Evolutionary conservation across 768 basidiomycete species (phyloP).

Genomic region (Sarcodon aspratus): DNA sequence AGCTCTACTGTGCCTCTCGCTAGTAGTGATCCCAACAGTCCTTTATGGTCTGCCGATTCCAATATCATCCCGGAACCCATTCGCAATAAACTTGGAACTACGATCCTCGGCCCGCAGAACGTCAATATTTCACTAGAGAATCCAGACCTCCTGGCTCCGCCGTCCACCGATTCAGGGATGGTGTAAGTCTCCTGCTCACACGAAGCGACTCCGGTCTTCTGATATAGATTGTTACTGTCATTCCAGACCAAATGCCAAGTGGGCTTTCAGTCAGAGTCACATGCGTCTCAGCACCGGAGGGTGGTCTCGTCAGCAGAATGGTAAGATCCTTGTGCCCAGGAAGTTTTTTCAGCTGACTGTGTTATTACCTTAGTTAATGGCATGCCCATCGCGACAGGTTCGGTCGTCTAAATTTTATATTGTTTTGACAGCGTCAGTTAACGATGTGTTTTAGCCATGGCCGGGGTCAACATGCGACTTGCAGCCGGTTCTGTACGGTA

Average conservation of each 20-base stretch:
- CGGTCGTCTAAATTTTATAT: too few species aligned
- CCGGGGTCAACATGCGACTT: constrained; percentile 22
- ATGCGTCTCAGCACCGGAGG: constrained; percentile 48
- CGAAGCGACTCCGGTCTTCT: background rate
- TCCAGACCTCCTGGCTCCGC: constrained; percentile 32
- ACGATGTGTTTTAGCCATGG: constrained; percentile 8
- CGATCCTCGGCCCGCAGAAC: constrained; percentile 31
- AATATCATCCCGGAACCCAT: constrained; percentile 20
- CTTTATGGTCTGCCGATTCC: constrained; percentile 19
- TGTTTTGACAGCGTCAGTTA: background rate
- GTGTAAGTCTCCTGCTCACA: constrained; percentile 19
- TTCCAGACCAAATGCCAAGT: constrained; percentile 37
- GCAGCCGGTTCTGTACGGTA: constrained; percentile 18
- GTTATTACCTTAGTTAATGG: constrained; percentile 20
- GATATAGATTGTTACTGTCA: too few species aligned
- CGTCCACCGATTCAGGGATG: constrained; percentile 30
- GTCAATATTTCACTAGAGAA: constrained; percentile 29
- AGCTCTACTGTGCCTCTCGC: constrained; percentile 34
- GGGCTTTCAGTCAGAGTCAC: constrained; percentile 44
- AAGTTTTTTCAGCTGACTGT: background rate
- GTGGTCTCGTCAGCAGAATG: constrained; percentile 47
- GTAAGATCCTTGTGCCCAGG: constrained; percentile 15
- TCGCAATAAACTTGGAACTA: constrained; percentile 28
- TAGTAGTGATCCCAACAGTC: constrained; percentile 33
- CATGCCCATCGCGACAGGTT: constrained; percentile 41